A percentile compares a stretch with the other conserved stretches of the same genome.
These are phyloP conservation scores for Dionaea muscipula DNA, from an alignment of 179 eudicot species.

Conservation along the genomic window DNA sequence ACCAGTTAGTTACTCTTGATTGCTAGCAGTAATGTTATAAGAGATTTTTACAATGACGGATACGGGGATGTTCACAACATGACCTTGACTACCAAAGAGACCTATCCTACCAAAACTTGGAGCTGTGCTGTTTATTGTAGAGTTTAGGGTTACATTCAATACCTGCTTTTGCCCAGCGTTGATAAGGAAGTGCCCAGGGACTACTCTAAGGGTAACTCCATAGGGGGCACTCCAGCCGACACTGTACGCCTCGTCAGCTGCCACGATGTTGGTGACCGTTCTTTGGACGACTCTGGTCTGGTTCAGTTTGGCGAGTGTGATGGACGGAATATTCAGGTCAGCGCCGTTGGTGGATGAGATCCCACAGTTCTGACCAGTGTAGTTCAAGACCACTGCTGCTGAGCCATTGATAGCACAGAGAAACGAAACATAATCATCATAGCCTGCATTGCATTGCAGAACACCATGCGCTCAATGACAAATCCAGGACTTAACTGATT, in stretches of 20 bases:
- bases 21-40: constrained; percentile 27
- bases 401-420: constrained; percentile 91
- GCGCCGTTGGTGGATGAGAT: constrained; percentile 33
- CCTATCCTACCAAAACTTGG: constrained; percentile 86
- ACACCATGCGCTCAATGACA: no score
- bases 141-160: constrained; percentile 37
- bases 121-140: constrained; percentile 40
- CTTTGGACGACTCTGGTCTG: constrained; percentile 51
- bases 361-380: constrained; percentile 64
- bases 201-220: constrained; percentile 57
- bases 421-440: constrained; percentile 60
- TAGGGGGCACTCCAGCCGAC: constrained; percentile 88
- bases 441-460: constrained; percentile 54
- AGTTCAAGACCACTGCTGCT: constrained; percentile 58
- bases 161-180: constrained; percentile 52
- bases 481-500: no score
- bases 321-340: constrained; percentile 81
- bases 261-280: constrained; percentile 58
- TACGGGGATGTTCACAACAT: constrained; percentile 57
- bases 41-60: constrained; percentile 51
- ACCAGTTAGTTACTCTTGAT: not conserved
- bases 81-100: constrained; percentile 72
- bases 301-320: constrained; percentile 62
- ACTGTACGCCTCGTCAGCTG: constrained; percentile 47
- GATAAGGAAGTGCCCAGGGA: constrained; percentile 48